Conservation (phyloP, 1,284 basidiomycete genomes). For the Irpex sp. region DNA sequence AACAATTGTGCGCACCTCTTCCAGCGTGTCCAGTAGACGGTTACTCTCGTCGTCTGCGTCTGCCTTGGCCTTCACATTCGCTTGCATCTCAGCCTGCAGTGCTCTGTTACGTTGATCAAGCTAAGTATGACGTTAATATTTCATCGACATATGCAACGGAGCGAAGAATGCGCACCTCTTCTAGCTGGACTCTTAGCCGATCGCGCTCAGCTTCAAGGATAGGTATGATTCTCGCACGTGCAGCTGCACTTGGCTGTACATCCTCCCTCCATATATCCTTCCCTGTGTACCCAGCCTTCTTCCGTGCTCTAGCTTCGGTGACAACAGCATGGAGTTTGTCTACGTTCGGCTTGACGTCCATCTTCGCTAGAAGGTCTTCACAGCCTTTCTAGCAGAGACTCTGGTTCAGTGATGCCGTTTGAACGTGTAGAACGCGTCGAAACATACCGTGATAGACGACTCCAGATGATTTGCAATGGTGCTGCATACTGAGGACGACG, state of each 20-base stretch:
- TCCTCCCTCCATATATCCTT: slow-evolving; percentile 73
- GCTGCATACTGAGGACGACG: slow-evolving; percentile 71
- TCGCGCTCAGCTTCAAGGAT: slow-evolving; percentile 63
- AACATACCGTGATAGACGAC: slow-evolving; percentile 63
- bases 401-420: slow-evolving; percentile 1
- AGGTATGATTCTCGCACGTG: slow-evolving; percentile 68
- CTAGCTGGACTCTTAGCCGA: slow-evolving; percentile 56
- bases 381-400: slow-evolving; percentile 36
- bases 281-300: slow-evolving; percentile 48
- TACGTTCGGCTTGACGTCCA: slow-evolving; percentile 71
- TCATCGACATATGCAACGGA: background rate
- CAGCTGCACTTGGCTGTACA: slow-evolving; percentile 66
- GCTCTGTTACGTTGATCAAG: slow-evolving; percentile 61
- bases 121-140: slow-evolving; percentile 38
- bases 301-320: slow-evolving; percentile 74
- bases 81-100: slow-evolving; percentile 57
- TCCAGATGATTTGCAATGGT: slow-evolving; percentile 78
- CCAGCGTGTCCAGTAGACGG: slow-evolving; percentile 61
- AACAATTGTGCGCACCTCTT: slow-evolving; percentile 53
- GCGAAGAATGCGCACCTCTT: slow-evolving; percentile 45
- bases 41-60: slow-evolving; percentile 53
- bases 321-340: slow-evolving; percentile 77
- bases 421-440: slow-evolving; percentile 6
- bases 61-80: slow-evolving; percentile 52
- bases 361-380: slow-evolving; percentile 70